phyloP scores from a whole-genome alignment of 1,139 yeast species.

The Diutina siamensis region DNA sequence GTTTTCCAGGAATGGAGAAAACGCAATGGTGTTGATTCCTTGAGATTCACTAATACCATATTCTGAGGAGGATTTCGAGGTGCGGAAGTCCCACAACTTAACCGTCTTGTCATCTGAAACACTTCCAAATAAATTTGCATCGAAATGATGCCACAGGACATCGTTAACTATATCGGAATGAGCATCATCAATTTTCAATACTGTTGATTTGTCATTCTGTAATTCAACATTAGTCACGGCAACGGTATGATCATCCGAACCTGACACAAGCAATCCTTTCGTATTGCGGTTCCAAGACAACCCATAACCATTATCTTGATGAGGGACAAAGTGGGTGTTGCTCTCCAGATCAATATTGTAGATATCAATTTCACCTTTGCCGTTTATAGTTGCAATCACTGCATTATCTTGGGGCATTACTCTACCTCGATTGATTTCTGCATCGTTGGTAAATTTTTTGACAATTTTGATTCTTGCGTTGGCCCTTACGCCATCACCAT shows the following conservation, averaged over 20 bases:
- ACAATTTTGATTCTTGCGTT: slow-evolving; percentile 41
- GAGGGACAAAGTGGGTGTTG: slow-evolving; percentile 34
- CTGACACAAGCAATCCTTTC: slow-evolving; percentile 41
- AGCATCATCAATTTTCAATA: slow-evolving; percentile 16
- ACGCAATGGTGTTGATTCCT: slow-evolving; percentile 51
- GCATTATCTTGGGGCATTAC: slow-evolving; percentile 64
- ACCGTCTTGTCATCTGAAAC: slow-evolving; percentile 56
- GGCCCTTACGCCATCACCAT: slow-evolving; percentile 8
- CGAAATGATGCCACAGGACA: slow-evolving; percentile 54
- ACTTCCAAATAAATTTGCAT: slow-evolving; percentile 44
- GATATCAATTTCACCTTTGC: slow-evolving; percentile 60
- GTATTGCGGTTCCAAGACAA: slow-evolving; percentile 46
- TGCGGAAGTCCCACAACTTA: slow-evolving; percentile 32
- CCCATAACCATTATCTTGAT: slow-evolving; percentile 61
- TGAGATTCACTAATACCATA: slow-evolving; percentile 24
- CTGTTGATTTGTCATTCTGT: slow-evolving; percentile 8
- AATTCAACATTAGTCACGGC: slow-evolving; percentile 39
- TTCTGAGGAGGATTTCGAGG: slow-evolving; percentile 15
- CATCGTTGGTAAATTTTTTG: slow-evolving; percentile 39
- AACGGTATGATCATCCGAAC: slow-evolving; percentile 53
- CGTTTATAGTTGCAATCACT: slow-evolving; percentile 67
- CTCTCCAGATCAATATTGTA: slow-evolving; percentile 32
- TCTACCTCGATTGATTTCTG: slow-evolving; percentile 76
- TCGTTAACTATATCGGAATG: slow-evolving; percentile 61
- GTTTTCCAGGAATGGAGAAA: slow-evolving; percentile 49